These are phyloP conservation scores for Grosmannia clavigera DNA, from an alignment of 2,329 filamentous ascomycete genomes.

Conservation along the genomic window DNA sequence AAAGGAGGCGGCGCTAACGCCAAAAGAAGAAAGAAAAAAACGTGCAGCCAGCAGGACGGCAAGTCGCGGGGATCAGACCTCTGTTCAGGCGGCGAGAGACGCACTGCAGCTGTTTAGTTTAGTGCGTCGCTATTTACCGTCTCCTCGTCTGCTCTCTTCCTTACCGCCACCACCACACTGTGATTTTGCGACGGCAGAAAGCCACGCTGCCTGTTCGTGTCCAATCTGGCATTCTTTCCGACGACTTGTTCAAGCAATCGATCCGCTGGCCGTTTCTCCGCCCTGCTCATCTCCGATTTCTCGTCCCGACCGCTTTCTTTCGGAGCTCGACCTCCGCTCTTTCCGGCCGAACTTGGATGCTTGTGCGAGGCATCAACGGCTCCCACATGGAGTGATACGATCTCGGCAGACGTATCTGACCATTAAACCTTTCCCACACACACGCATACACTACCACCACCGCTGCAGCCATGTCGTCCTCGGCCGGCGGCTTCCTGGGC, in stretches of 20 bases:
- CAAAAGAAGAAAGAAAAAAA: background rate
- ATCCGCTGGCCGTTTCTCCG: background rate
- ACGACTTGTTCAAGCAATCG: background rate
- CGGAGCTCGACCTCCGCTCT: background rate
- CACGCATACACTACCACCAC: background rate
- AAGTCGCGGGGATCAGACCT: background rate
- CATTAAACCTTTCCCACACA: background rate
- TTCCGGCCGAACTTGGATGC: background rate
- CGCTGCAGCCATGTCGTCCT: slow-evolving; percentile 35
- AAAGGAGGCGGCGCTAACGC: background rate
- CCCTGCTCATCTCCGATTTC: background rate
- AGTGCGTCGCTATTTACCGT: background rate
- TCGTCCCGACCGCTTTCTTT: background rate
- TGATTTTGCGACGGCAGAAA: background rate
- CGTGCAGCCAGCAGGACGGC: background rate
- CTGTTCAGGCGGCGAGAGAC: background rate
- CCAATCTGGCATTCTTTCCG: background rate
- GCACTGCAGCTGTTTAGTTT: background rate
- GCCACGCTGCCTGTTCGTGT: background rate
- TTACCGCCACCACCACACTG: background rate
- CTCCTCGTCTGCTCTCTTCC: background rate
- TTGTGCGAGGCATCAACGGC: background rate
- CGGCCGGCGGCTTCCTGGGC: slow-evolving; percentile 50
- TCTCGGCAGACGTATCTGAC: background rate
- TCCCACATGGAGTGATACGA: background rate